These are phyloP conservation scores for Dalbergia oliveri DNA, from an alignment of 306 rosid species.

Conservation along the genomic window DNA sequence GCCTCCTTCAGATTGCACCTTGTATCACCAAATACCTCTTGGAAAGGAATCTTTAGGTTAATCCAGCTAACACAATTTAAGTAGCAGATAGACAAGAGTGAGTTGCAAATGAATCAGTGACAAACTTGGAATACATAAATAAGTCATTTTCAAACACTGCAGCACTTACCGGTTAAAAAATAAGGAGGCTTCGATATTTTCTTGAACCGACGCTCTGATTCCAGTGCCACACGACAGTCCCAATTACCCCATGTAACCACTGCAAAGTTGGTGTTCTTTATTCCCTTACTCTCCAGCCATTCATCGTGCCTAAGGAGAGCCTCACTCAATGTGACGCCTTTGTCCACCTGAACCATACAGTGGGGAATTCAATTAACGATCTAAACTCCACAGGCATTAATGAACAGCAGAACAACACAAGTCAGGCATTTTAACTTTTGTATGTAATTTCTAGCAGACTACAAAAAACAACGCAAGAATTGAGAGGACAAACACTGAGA, in stretches of 20 bases:
- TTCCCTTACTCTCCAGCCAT: constrained; percentile 94
- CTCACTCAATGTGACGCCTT: constrained; percentile 84
- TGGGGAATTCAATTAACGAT: constrained; percentile 29
- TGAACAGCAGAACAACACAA: too few relatives aligned
- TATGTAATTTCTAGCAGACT: too few relatives aligned
- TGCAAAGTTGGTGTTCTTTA: constrained; percentile 83
- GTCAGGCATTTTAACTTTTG: too few relatives aligned
- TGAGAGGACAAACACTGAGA: too few relatives aligned
- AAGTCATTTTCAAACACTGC: constrained; percentile 22
- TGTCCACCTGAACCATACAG: constrained; percentile 76
- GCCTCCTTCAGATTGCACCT: constrained; percentile 93
- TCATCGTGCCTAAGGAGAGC: constrained; percentile 93
- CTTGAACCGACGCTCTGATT: constrained; percentile 91
- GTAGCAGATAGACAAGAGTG: constrained; percentile 46
- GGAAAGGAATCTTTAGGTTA: constrained; percentile 84
- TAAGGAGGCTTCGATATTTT: constrained; percentile 89
- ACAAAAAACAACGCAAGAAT: too few relatives aligned
- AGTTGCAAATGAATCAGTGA: constrained; percentile 41
- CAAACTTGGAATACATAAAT: constrained; percentile 16
- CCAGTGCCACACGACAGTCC: constrained; percentile 93
- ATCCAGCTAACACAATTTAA: constrained; percentile 73
- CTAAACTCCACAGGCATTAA: constrained; percentile 6
- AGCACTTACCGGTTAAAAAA: constrained; percentile 77
- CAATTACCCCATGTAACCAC: constrained; percentile 96
- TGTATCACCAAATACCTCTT: constrained; percentile 77